phyloP scores from a whole-genome alignment of 2,329 filamentous ascomycete genomes.

The Alternaria tenuissima region DNA sequence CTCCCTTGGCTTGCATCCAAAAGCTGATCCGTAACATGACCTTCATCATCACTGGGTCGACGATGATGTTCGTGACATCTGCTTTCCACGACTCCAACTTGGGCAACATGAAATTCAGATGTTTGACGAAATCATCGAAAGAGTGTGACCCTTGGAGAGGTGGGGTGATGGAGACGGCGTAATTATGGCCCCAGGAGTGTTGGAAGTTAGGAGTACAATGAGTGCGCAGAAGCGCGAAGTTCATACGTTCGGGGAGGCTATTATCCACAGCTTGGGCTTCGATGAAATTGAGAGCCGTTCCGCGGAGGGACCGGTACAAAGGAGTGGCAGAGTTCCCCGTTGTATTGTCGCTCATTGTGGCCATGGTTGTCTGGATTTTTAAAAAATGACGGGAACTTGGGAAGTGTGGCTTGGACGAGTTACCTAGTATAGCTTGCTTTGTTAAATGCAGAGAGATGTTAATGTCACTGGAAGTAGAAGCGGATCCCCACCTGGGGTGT shows the following conservation, averaged over 20 bases:
- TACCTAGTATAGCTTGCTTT: background rate
- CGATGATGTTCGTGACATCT: constrained; percentile 27
- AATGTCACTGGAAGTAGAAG: background rate
- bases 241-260: constrained; percentile 9
- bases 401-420: background rate
- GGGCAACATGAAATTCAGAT: constrained; percentile 31
- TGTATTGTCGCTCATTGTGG: background rate
- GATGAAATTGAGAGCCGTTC: constrained; percentile 29
- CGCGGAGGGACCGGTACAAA: constrained; percentile 9
- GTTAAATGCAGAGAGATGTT: background rate
- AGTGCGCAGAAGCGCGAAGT: constrained; percentile 27
- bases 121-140: constrained; percentile 31
- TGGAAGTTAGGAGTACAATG: constrained; percentile 26
- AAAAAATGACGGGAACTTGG: background rate
- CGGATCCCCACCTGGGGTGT: background rate
- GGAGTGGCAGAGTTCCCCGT: constrained; percentile 1
- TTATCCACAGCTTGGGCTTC: constrained; percentile 17
- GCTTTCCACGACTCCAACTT: constrained; percentile 34
- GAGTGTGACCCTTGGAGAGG: constrained; percentile 26
- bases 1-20: constrained; percentile 32
- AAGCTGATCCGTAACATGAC: constrained; percentile 36
- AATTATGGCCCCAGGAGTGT: constrained; percentile 44
- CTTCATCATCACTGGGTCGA: constrained; percentile 36
- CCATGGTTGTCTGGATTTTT: background rate
- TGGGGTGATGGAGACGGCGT: constrained; percentile 32